These are phyloP conservation scores for Nowakowskiella sp. DNA, from an alignment of 192 early-diverging fungal species.

Conservation along the genomic window DNA sequence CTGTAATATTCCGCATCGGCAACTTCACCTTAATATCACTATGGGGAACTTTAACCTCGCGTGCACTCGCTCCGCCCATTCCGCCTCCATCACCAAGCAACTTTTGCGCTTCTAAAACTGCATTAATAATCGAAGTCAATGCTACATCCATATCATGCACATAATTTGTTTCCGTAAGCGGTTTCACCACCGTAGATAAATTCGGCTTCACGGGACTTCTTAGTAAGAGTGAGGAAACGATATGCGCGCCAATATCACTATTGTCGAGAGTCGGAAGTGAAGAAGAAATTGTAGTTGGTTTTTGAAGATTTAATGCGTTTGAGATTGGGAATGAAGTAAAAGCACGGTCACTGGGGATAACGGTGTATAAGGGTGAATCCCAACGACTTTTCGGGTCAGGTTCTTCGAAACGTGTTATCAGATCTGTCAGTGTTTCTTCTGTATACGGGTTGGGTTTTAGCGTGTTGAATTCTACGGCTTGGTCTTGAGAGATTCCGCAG, in stretches of 20 bases:
- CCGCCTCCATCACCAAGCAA: slow-evolving; percentile 45
- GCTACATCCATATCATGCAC: slow-evolving; percentile 80
- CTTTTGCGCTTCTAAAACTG: slow-evolving; percentile 70
- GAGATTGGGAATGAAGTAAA: too few relatives aligned
- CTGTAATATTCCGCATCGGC: slow-evolving; percentile 64
- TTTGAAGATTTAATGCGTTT: too few relatives aligned
- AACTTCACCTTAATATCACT: slow-evolving; percentile 38
- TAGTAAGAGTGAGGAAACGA: slow-evolving; percentile 69
- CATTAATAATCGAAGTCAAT: slow-evolving; percentile 70
- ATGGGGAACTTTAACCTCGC: slow-evolving; percentile 54
- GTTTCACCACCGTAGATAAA: slow-evolving; percentile 82
- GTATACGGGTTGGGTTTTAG: slow-evolving; percentile 12
- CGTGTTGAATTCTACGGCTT: slow-evolving; percentile 50
- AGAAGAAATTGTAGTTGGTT: slow-evolving; percentile 50
- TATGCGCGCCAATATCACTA: too few relatives aligned
- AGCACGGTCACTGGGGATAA: slow-evolving; percentile 73
- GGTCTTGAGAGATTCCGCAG: slow-evolving; percentile 47
- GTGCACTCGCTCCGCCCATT: too few relatives aligned
- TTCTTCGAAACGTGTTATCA: slow-evolving; percentile 88
- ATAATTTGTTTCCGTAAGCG: slow-evolving; percentile 83
- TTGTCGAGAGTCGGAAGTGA: slow-evolving; percentile 40
- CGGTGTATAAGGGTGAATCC: slow-evolving; percentile 93
- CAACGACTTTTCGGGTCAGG: slow-evolving; percentile 82
- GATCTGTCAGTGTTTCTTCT: slow-evolving; percentile 22
- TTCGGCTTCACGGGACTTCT: slow-evolving; percentile 71